Base-by-base conservation (phyloP, 768 basidiomycete species). In the Pleurotus cornucopiae region DNA sequence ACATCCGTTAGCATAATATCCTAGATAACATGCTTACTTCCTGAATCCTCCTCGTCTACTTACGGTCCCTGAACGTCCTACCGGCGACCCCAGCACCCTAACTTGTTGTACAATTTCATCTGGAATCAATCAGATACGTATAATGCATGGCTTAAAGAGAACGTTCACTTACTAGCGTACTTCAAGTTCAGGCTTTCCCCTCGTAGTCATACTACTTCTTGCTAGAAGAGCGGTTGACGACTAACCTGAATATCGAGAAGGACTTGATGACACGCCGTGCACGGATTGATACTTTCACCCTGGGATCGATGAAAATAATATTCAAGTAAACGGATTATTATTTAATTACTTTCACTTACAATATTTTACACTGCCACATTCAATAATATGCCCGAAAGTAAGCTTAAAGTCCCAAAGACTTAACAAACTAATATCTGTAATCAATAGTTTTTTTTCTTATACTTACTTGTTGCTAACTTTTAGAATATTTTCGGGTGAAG, bases 141-240 rank as follows among this genome's bases (percentile, higher is more conserved):
- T 53, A 44, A 54, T 58, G 38, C 20, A 54, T 20, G 46, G 13
- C 47, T 16, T 12, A n/a, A 43, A 45, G 38, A 55, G 12, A 46
- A 20, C 12, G 7, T 18, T 25, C 38, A 71, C 89, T 63, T 65
- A 90, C 91, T 80, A 46, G 95, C 93, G 55, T 85, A 66, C 68
- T 85, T 88, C 1, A 23, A 23, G 21, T 23, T 23, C 21, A 88
- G 78, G 61, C 74, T 93, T 69, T 96, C 95, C 0, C 96, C 72
- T 99, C 97, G 66, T 97, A 97, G 64, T 98, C 95, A 67, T 98
- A 98, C 39, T 94, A 78, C 77, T 98, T 99, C 62, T 86, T 88
- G 41, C 84, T 78, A 43, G 80, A 79, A 38, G 83, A 80, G 60
- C 89, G 76, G 65, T 83, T 87, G 11, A 98, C 82, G 26, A 96